Evolutionary conservation across 345 rosid species (phyloP).

Genomic region (Sisymbrium irio): DNA sequence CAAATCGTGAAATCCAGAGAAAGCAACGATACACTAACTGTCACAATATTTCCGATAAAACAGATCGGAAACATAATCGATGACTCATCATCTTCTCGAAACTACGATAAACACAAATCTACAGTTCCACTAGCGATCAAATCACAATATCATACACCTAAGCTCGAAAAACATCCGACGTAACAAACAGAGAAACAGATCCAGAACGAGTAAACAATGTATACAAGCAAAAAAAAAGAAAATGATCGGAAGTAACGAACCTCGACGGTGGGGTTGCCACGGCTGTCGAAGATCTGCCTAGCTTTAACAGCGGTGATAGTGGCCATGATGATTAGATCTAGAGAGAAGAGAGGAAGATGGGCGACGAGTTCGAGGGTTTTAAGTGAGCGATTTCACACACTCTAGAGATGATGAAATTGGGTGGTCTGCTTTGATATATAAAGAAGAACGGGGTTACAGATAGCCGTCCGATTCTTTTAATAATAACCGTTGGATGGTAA

Average conservation of each 20-base stretch:
- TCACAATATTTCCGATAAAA: background rate
- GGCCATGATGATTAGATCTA: constrained; percentile 43
- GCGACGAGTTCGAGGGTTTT: constrained; percentile 34
- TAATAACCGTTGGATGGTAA: constrained; percentile 15
- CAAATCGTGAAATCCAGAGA: background rate
- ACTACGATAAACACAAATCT: background rate
- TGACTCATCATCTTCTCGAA: background rate
- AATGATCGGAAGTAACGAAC: constrained; percentile 38
- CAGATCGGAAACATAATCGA: constrained; percentile 13
- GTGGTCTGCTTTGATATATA: constrained; percentile 29
- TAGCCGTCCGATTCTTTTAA: constrained; percentile 29
- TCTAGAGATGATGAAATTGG: background rate
- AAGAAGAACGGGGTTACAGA: background rate
- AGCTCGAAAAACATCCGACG: background rate
- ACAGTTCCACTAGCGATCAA: background rate
- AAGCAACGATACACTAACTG: background rate
- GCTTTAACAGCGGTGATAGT: constrained; percentile 67
- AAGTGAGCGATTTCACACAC: background rate
- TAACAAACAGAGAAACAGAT: constrained; percentile 8
- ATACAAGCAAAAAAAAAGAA: no score
- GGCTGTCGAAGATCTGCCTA: constrained; percentile 97
- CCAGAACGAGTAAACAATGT: constrained; percentile 20
- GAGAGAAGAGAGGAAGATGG: background rate
- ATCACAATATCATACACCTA: background rate
- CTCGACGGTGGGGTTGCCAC: constrained; percentile 98